These are phyloP conservation scores for Fusarium vanettenii DNA, from an alignment of 2,329 filamentous ascomycete genomes.

Conservation along the genomic window DNA sequence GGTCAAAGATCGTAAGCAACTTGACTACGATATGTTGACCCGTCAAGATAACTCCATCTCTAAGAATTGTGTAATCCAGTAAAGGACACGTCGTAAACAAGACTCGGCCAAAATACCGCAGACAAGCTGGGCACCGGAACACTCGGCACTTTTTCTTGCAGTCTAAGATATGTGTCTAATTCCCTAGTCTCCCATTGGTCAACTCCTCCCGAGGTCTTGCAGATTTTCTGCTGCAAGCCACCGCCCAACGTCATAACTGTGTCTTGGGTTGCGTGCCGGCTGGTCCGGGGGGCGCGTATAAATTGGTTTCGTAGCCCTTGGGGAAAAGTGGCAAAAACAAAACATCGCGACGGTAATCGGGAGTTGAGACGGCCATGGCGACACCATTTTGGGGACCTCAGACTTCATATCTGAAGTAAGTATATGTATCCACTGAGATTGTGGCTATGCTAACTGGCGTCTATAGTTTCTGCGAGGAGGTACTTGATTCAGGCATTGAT, in stretches of 20 bases:
- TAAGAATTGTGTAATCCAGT: neutral
- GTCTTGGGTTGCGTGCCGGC: neutral
- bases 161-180: neutral
- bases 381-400: constrained; percentile 46
- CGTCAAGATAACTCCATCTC: neutral
- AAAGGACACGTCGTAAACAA: neutral
- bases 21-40: neutral
- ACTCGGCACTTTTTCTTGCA: neutral
- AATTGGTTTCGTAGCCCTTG: neutral
- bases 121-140: neutral
- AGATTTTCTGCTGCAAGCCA: neutral
- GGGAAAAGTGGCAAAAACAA: neutral
- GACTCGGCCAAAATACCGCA: neutral
- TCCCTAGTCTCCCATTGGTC: neutral
- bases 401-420: constrained; percentile 49
- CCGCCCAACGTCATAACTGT: neutral
- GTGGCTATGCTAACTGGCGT: neutral
- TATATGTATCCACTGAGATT: neutral
- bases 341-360: neutral
- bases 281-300: neutral
- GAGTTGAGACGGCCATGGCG: neutral
- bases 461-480: constrained; percentile 47
- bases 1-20: neutral
- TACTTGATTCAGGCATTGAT: constrained; percentile 8
- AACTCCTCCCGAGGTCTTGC: neutral